Evolutionary conservation across 169 alveolate genomes (phyloP), one percentile per base, ranked within the genome.

Genomic region (Plasmodium vinckei): DNA sequence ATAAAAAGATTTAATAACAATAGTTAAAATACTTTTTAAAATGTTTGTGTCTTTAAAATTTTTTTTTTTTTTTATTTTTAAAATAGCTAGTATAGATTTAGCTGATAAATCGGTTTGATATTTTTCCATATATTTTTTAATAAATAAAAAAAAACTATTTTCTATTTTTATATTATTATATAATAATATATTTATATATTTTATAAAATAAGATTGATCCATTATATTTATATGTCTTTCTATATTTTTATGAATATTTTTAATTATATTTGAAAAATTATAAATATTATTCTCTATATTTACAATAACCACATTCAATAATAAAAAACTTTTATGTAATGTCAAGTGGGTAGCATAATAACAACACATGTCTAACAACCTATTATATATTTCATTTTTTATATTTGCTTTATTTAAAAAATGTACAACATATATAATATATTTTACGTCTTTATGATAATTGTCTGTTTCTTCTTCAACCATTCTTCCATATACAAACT

Each of bases 381-480:
- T 68, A 47, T 82, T 59, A 61, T 17, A 82, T 19, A 27, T 13
- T 1, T 82, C 69, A 54, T 82, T 82, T 47, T 82, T 82, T 42
- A 82, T 67, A 33, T 68, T 82, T 27, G 73, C 79, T 13, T 54
- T 82, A 60, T 82, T 54, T 82, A 82, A 82, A 68, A 82, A 82
- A 70, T 12, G 42, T 12, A 82, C 59, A 2, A 82, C 67, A 59
- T 67, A 23, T 44, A 82, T 82, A 10, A 68, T 42, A 56, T 82
- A 70, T 61, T 82, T 82, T 19, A 82, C 42, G 5, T 82, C 84
- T 69, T 82, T 82, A 25, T 21, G 56, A 23, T 39, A 39, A 53
- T 7, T 17, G 44, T 82, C 69, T 17, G 72, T 27, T 46, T 82
- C 90, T 60, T 82, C 90, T 82, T 82, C 73, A 60, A 69, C 17